Conservation (phyloP, 805 yeast species). For the Nakazawaea sp. region DNA sequence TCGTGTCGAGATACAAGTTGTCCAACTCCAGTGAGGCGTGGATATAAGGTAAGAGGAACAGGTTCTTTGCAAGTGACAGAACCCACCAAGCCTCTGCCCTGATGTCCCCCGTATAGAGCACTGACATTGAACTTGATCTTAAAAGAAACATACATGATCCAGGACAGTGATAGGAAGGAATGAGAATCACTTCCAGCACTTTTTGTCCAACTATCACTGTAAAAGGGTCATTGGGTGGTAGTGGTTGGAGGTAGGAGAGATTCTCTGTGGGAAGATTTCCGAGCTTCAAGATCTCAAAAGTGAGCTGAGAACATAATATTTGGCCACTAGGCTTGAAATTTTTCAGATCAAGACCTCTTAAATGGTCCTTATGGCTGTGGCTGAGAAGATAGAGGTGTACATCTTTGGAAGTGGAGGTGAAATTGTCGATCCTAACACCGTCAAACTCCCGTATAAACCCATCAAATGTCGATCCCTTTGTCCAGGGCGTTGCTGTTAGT, state of each 20-base stretch:
- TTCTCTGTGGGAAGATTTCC: constrained; percentile 5
- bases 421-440: constrained; percentile 31
- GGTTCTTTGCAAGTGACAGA: constrained; percentile 28
- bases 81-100: constrained; percentile 52
- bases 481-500: too few species aligned
- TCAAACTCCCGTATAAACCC: constrained; percentile 44
- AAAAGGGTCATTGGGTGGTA: not conserved
- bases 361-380: constrained; percentile 51
- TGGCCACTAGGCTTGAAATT: constrained; percentile 23
- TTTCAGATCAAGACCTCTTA: constrained; percentile 34
- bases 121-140: constrained; percentile 25
- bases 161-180: constrained; percentile 53
- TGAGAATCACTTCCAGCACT: constrained; percentile 29
- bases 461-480: constrained; percentile 23
- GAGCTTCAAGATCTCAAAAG: constrained; percentile 15
- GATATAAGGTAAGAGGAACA: constrained; percentile 34
- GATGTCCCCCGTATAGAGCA: constrained; percentile 50
- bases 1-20: constrained; percentile 47
- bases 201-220: constrained; percentile 14
- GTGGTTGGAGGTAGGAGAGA: not conserved
- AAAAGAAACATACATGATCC: constrained; percentile 51
- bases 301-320: constrained; percentile 41
- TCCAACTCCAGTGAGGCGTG: constrained; percentile 27
- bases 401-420: constrained; percentile 11
- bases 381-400: constrained; percentile 31